Base-by-base conservation (phyloP, 352 stramenopile genomes). In the Phytophthora citrophthora region DNA sequence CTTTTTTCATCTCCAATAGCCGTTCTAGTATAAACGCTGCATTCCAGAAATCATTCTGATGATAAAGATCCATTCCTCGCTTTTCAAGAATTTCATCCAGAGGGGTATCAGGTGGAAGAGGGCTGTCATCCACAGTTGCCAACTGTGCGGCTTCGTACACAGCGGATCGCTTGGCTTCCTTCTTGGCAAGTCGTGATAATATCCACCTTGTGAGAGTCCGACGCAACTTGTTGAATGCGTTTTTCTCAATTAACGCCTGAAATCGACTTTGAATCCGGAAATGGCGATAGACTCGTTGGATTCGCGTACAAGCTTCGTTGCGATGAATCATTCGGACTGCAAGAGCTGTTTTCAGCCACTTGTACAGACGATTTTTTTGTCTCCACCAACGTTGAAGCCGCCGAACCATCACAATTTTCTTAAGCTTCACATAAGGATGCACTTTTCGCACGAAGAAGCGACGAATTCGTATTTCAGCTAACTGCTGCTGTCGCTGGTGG, bases 381-480 rank as follows among this genome's bases (percentile, higher is more conserved):
- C 72, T 81, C 79, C 77, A 90, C 72, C 77, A 90, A 3, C 57
- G 74, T 7, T 72, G 31, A 11, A 92, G 38, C 1, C 80, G 75
- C 1, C 68, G 45, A 26, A 59, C 55, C 81, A 92, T 89, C 36
- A 87, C 64, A 0, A 52, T 41, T 53, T 86, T 84, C 58, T 80
- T 86, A 1, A 83, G 41, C 2, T 47, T 24, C 3, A 88, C 46
- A 24, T 88, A 88, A 6, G 58, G 72, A 16, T 72, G 57, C 11
- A 90, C 81, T 40, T 56, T 64, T 2, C 69, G 54, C 5, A 74
- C 24, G 51, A 90, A 88, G 57, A 92, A 92, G 9, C 73, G 72
- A 50, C 72, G 46, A 57, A 92, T 79, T 5, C 61, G 53, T 27
- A 63, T 57, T 13, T 59, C 16, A 3, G 81, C 72, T 12, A 90